Evolutionary conservation across 495 filamentous ascomycete genomes (phyloP).

Genomic region (Neurospora sp.): DNA sequence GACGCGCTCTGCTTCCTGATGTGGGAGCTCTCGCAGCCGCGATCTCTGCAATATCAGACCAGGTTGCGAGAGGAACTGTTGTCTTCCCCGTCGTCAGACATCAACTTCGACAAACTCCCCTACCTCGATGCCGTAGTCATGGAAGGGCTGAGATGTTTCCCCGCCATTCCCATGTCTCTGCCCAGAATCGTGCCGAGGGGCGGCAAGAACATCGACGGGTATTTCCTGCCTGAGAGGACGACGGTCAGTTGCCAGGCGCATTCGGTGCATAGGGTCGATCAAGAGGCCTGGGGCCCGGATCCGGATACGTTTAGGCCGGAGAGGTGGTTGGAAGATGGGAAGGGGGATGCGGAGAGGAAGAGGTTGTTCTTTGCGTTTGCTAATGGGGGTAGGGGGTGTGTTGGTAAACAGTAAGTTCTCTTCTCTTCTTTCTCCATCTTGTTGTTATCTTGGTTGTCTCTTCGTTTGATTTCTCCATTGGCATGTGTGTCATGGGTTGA

Average conservation of each 20-base stretch:
- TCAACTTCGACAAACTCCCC: slow-evolving; percentile 37
- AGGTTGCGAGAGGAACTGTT: slow-evolving; percentile 39
- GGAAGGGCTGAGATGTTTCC: slow-evolving; percentile 48
- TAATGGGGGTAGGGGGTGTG: slow-evolving; percentile 45
- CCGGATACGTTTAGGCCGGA: slow-evolving; percentile 50
- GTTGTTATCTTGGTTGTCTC: not conserved
- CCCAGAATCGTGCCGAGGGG: slow-evolving; percentile 49
- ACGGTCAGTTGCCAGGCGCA: slow-evolving; percentile 46
- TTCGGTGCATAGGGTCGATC: slow-evolving; percentile 42
- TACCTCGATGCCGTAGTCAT: slow-evolving; percentile 54
- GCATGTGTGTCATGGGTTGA: not conserved
- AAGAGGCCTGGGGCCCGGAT: slow-evolving; percentile 39
- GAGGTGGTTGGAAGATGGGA: slow-evolving; percentile 45
- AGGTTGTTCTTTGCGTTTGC: slow-evolving; percentile 42
- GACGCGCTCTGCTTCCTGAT: slow-evolving; percentile 56
- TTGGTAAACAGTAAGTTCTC: slow-evolving; percentile 44
- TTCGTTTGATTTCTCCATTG: not conserved
- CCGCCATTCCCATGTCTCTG: slow-evolving; percentile 57
- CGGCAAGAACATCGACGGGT: slow-evolving; percentile 38
- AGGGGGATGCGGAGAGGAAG: slow-evolving; percentile 29
- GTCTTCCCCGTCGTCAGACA: slow-evolving; percentile 15
- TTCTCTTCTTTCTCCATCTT: not conserved
- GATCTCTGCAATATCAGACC: slow-evolving; percentile 33
- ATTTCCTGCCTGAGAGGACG: slow-evolving; percentile 36
- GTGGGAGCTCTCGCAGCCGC: slow-evolving; percentile 52